Base-by-base conservation (phyloP, 306 rosid genomes). In the Adenanthera pavonina region DNA sequence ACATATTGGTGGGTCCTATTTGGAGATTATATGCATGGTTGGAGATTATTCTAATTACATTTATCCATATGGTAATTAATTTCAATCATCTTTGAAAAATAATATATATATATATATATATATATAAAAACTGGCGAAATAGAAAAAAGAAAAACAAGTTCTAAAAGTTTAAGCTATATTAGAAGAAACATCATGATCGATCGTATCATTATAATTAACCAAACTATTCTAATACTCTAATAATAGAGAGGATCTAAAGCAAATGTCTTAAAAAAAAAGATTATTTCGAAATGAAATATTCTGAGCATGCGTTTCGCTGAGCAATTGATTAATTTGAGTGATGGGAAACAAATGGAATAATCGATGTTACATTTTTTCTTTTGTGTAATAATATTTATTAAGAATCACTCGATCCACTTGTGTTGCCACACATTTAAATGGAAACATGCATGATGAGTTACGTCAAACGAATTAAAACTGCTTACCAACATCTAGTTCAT, bases 271-370 rank as follows among this genome's bases (percentile, higher is more conserved):
- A 33, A 53, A 3, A 3, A 41, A 4, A 33, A 33, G 19, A 61
- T 33, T 61, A 65, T 44, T 38, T 68, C 38, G 7, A 16, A 59
- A 38, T 12, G 6, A 25, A 44, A 54, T 17, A 61, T 47, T 38
- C 40, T 15, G 53, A 81, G 85, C 88, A 77, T 66, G 80, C 82
- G 69, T 48, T 77, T 14, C 8, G 54, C 33, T 56, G 43, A 64
- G 69, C 54, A 38, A 43, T 35, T 62, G 83, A 81, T 35, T 60
- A 4, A 60, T 65, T 51, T 77, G 62, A 77, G 74, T 75, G 40
- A 77, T 85, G 83, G 85, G 74, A 66, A 77, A 57, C 56, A 85
- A 81, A 40, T 72, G 74, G 81, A 57, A 77, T 81, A 35, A 85
- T 66, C 44, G 83, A 77, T 14, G 69, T 35, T 33, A 33, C n/a